Evolutionary conservation across 768 basidiomycete genomes (phyloP).

Genomic region (Podaxis rugospora): DNA sequence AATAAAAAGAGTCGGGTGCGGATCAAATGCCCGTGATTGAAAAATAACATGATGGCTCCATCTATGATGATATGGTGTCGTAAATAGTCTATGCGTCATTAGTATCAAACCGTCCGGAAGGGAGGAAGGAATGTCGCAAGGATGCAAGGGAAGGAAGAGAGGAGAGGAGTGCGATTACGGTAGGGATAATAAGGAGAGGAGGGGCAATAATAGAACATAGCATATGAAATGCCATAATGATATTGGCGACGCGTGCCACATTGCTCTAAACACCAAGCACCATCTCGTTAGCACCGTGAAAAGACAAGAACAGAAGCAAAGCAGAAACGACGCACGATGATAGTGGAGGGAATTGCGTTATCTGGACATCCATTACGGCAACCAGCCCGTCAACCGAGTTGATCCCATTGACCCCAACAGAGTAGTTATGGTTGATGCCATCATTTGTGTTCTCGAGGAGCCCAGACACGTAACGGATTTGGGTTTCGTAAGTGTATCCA

Average conservation of each 20-base stretch:
- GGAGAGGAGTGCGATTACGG: slow-evolving; percentile 7
- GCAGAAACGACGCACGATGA: slow-evolving; percentile 24
- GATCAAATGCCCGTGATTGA: neutral
- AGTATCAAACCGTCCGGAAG: slow-evolving; percentile 1
- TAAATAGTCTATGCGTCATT: neutral
- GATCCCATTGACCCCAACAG: slow-evolving; percentile 46
- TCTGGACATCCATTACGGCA: slow-evolving; percentile 69
- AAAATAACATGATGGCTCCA: neutral
- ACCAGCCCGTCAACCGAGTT: slow-evolving; percentile 80
- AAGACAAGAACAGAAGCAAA: neutral
- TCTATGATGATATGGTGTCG: neutral
- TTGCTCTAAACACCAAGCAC: slow-evolving; percentile 4
- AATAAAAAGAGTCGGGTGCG: neutral
- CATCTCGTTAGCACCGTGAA: neutral
- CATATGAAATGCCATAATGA: slow-evolving; percentile 15
- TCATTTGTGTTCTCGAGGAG: slow-evolving; percentile 63
- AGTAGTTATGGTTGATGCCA: slow-evolving; percentile 64
- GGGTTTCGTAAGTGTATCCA: slow-evolving; percentile 72
- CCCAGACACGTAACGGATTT: slow-evolving; percentile 65
- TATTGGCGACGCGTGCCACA: slow-evolving; percentile 17
- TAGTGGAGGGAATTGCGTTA: slow-evolving; percentile 35
- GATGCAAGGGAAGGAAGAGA: neutral
- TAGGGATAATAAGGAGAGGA: slow-evolving; percentile 10
- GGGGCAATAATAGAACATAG: neutral
- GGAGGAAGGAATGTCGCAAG: neutral